Conservation (phyloP, 306 rosid genomes). For the Corylus heterophylla region DNA sequence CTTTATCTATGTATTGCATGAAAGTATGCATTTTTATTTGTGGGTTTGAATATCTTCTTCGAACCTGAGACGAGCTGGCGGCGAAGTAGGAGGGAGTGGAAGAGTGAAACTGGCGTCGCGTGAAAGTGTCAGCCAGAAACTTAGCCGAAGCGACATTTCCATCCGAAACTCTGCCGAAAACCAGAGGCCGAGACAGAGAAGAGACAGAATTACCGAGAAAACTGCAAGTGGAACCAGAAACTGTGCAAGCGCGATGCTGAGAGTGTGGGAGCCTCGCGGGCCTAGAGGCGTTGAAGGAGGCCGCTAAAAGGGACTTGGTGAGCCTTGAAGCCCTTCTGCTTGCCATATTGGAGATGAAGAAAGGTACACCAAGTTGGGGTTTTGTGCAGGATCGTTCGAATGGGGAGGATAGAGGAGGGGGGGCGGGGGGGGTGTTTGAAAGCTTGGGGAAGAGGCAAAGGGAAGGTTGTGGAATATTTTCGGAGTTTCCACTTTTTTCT, state of each 20-base stretch:
- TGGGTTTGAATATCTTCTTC: no score
- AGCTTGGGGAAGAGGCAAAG: slow-evolving; percentile 34
- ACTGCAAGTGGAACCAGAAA: slow-evolving; percentile 20
- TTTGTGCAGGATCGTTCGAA: not conserved
- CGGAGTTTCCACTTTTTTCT: not conserved
- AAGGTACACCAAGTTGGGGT: not conserved
- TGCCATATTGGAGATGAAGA: slow-evolving; percentile 45
- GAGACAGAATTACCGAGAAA: slow-evolving; percentile 1
- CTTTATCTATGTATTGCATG: not conserved
- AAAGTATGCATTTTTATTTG: not conserved
- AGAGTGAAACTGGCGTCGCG: slow-evolving; percentile 70
- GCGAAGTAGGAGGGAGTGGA: slow-evolving; percentile 54
- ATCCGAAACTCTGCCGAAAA: slow-evolving; percentile 14
- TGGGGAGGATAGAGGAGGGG: not conserved
- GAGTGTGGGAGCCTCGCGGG: slow-evolving; percentile 24
- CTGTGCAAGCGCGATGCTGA: slow-evolving; percentile 29
- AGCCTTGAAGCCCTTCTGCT: slow-evolving; percentile 61
- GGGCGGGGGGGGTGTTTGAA: not conserved
- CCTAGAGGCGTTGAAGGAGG: slow-evolving; percentile 39
- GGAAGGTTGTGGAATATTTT: slow-evolving; percentile 38
- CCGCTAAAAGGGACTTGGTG: slow-evolving; percentile 46
- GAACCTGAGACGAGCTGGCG: slow-evolving; percentile 61
- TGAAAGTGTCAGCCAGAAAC: slow-evolving; percentile 47
- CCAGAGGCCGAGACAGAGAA: slow-evolving; percentile 29
- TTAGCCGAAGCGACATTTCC: slow-evolving; percentile 51